Evolutionary conservation across 257 asterid species (phyloP).

Genomic region (Plantago elongata): DNA sequence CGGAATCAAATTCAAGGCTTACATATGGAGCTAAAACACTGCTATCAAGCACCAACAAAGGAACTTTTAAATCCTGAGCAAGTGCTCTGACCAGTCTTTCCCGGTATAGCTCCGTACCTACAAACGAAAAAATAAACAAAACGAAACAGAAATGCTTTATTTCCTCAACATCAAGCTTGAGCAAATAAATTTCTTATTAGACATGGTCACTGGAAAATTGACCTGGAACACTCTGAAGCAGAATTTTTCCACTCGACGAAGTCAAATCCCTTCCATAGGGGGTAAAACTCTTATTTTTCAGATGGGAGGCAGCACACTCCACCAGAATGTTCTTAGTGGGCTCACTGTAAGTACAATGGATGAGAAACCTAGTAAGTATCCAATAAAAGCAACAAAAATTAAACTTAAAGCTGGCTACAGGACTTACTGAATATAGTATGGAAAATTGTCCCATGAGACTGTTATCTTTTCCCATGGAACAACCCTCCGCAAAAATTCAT

Average conservation of each 20-base stretch:
- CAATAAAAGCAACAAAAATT: conserved; percentile 13
- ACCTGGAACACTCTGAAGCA: conserved; percentile 91
- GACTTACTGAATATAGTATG: conserved; percentile 70
- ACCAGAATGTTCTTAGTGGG: conserved; percentile 66
- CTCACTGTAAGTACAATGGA: conserved; percentile 49
- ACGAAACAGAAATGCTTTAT: conserved; percentile 16
- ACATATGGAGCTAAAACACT: conserved; percentile 86
- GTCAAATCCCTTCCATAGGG: conserved; percentile 67
- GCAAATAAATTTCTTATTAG: not conserved
- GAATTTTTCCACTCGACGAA: conserved; percentile 85
- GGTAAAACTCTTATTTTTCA: conserved; percentile 67
- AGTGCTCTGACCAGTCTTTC: conserved; percentile 96
- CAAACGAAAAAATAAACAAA: conserved; percentile 21
- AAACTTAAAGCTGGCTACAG: conserved; percentile 23
- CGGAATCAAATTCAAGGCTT: conserved; percentile 29
- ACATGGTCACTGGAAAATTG: conserved; percentile 8
- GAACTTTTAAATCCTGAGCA: conserved; percentile 82
- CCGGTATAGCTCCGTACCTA: conserved; percentile 93
- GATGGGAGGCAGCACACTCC: conserved; percentile 87
- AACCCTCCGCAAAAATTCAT: conserved; percentile 72
- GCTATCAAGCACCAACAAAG: conserved; percentile 83
- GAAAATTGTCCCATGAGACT: conserved; percentile 92
- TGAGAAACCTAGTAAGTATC: conserved; percentile 28
- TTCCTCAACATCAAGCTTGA: conserved; percentile 1
- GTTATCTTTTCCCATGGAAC: conserved; percentile 93